phyloP scores from a whole-genome alignment of 352 stramenopile species.

The Globisporangium abappressorium region DNA sequence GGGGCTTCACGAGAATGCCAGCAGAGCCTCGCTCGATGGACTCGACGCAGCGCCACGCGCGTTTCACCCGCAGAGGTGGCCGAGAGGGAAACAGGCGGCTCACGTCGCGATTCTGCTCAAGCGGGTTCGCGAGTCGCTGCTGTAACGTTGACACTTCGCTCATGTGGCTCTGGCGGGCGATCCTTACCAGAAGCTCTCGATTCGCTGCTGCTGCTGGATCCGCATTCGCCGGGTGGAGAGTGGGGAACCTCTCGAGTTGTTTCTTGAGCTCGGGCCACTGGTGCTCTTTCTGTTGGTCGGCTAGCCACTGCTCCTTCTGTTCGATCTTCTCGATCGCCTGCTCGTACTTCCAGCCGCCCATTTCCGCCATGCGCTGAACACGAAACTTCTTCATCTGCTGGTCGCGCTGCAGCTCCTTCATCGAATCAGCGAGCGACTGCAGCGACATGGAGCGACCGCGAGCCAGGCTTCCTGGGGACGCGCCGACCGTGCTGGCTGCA shows the following conservation, averaged over 20 bases:
- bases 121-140: conserved; percentile 57
- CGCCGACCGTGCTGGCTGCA: neutral
- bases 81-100: conserved; percentile 52
- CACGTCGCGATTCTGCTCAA: conserved; percentile 62
- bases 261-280: conserved; percentile 55
- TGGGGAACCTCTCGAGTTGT: conserved; percentile 32
- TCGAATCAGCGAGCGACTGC: conserved; percentile 54
- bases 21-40: conserved; percentile 70
- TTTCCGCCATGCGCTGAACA: conserved; percentile 59
- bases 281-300: conserved; percentile 51
- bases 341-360: conserved; percentile 76
- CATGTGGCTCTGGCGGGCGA: conserved; percentile 42
- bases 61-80: conserved; percentile 75
- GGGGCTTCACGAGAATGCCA: conserved; percentile 87
- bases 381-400: conserved; percentile 84
- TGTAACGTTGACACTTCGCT: conserved; percentile 45
- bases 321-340: conserved; percentile 46
- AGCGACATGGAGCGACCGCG: conserved; percentile 27
- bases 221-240: conserved; percentile 17
- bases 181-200: conserved; percentile 21
- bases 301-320: conserved; percentile 59
- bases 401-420: conserved; percentile 79
- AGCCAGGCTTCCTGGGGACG: neutral
- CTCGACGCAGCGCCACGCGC: conserved; percentile 82
- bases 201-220: conserved; percentile 14